These are phyloP conservation scores for Skeletonema tropicum DNA, from an alignment of 108 stramenopile genomes.

Conservation along the genomic window DNA sequence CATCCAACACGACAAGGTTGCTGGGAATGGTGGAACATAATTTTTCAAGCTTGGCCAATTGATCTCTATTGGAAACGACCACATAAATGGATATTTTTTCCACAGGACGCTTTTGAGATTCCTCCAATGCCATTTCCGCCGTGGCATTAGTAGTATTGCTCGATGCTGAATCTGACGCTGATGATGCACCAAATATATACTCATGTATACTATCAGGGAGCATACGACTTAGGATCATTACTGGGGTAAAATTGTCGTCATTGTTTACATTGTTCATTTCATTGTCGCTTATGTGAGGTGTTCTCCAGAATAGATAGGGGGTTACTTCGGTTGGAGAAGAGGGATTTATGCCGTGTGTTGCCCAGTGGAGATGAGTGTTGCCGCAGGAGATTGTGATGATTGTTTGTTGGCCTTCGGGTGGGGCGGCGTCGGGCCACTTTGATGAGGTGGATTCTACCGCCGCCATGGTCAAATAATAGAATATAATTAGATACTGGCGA, in stretches of 20 bases:
- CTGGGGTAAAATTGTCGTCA: neutral
- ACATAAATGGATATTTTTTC: conserved; percentile 58
- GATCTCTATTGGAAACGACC: conserved; percentile 56
- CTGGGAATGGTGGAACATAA: conserved; percentile 59
- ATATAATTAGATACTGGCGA: no score
- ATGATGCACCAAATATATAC: conserved; percentile 35
- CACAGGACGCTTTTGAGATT: conserved; percentile 18
- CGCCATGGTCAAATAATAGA: no score
- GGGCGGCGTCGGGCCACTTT: conserved; percentile 26
- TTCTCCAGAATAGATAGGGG: conserved; percentile 61
- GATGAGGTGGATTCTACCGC: neutral
- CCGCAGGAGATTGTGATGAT: conserved; percentile 54
- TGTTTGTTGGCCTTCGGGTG: conserved; percentile 20
- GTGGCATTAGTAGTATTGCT: conserved; percentile 15
- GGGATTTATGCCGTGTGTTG: conserved; percentile 50
- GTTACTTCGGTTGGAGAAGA: no score
- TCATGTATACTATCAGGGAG: conserved; percentile 45
- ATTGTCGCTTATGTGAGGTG: conserved; percentile 28
- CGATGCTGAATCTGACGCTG: neutral
- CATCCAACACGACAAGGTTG: conserved; percentile 52
- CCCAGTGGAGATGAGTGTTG: conserved; percentile 76
- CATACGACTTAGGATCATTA: conserved; percentile 23
- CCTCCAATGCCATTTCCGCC: conserved; percentile 13
- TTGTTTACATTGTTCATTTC: neutral
- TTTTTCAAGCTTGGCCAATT: conserved; percentile 32